phyloP scores from a whole-genome alignment of 2,329 filamentous ascomycete species.

The Fusarium liriodendri region DNA sequence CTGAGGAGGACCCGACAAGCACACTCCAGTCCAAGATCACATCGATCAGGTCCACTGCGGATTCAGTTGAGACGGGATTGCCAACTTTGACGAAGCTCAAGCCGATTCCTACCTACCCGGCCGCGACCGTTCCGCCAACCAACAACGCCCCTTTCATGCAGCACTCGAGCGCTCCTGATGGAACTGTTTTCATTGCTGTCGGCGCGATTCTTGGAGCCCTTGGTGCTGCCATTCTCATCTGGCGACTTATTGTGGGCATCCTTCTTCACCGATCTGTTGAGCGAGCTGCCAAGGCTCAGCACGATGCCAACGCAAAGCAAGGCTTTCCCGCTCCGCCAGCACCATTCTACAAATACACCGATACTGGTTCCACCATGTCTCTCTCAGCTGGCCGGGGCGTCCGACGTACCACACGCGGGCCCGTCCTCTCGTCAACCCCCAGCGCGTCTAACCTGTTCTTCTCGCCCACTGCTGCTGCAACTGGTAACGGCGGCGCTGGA shows the following conservation, averaged over 20 bases:
- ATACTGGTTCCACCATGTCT: slow-evolving; percentile 67
- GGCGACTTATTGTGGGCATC: slow-evolving; percentile 90
- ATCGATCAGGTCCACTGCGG: slow-evolving; percentile 29
- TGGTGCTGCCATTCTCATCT: slow-evolving; percentile 82
- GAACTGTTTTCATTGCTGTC: slow-evolving; percentile 95
- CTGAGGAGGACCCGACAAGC: slow-evolving; percentile 26
- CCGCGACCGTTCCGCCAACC: slow-evolving; percentile 84
- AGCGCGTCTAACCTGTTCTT: slow-evolving; percentile 87
- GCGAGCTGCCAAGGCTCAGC: slow-evolving; percentile 81
- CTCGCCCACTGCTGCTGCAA: slow-evolving; percentile 84
- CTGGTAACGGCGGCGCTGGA: slow-evolving; percentile 69
- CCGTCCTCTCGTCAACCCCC: slow-evolving; percentile 65
- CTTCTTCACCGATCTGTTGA: slow-evolving; percentile 92
- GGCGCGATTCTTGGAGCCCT: slow-evolving; percentile 89
- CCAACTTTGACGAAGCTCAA: slow-evolving; percentile 56
- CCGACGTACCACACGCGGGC: slow-evolving; percentile 64
- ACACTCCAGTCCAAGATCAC: slow-evolving; percentile 28
- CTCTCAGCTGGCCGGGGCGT: slow-evolving; percentile 61
- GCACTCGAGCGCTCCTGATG: slow-evolving; percentile 84
- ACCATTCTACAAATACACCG: slow-evolving; percentile 73
- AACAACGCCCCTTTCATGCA: slow-evolving; percentile 92
- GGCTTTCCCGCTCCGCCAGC: slow-evolving; percentile 68
- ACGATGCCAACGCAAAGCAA: slow-evolving; percentile 76
- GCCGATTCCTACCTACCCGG: slow-evolving; percentile 69
- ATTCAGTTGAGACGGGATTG: slow-evolving; percentile 47